Evolutionary conservation across 2,329 filamentous ascomycete species (phyloP).

Genomic region (Uncinocarpus reesii): DNA sequence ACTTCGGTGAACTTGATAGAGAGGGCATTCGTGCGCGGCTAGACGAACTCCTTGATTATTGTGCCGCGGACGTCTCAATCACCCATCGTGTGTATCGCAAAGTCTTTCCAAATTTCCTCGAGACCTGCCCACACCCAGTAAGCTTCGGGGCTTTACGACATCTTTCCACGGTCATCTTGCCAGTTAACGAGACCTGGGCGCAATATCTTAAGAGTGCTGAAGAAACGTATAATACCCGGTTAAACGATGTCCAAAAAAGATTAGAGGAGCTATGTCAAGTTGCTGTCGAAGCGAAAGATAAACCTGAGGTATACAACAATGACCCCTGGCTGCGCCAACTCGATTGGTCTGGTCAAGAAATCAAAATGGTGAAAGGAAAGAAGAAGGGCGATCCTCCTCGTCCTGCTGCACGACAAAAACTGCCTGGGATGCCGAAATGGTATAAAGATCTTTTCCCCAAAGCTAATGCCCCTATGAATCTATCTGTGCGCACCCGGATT

Average conservation of each 20-base stretch:
- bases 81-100: constrained; percentile 92
- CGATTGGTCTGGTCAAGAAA: constrained; percentile 89
- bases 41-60: constrained; percentile 82
- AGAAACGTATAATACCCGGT: constrained; percentile 66
- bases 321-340: constrained; percentile 91
- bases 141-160: constrained; percentile 91
- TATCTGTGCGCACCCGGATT: constrained; percentile 79
- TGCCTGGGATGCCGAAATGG: constrained; percentile 89
- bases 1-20: constrained; percentile 73
- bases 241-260: constrained; percentile 65
- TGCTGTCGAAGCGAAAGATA: constrained; percentile 62
- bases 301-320: constrained; percentile 57
- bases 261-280: constrained; percentile 63
- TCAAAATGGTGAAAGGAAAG: constrained; percentile 84
- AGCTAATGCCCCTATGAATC: constrained; percentile 53
- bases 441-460: constrained; percentile 82
- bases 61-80: constrained; percentile 83
- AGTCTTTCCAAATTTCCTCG: constrained; percentile 80
- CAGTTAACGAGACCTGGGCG: constrained; percentile 80
- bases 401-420: constrained; percentile 75
- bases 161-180: constrained; percentile 84
- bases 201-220: constrained; percentile 76
- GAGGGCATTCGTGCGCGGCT: constrained; percentile 59
- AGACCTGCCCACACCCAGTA: constrained; percentile 89
- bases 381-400: constrained; percentile 71